Percentiles rank a stretch among this genome's conserved stretches.
phyloP scores from a whole-genome alignment of 768 basidiomycete genomes.

The Panaeolus cyanescens region DNA sequence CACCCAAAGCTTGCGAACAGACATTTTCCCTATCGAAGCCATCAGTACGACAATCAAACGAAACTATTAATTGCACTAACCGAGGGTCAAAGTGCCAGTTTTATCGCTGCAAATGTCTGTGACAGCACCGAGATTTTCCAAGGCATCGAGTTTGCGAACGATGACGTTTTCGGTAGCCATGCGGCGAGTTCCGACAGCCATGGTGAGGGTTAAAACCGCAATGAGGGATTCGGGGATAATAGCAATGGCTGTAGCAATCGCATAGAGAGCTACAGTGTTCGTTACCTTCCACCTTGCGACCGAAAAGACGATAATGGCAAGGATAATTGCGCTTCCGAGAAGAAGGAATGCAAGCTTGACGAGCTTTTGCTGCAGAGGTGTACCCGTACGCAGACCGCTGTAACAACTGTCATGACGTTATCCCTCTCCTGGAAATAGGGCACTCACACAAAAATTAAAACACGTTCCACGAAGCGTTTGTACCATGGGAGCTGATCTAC shows the following conservation, averaged over 20 bases:
- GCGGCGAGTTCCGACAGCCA: constrained; percentile 57
- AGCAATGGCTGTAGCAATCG: constrained; percentile 38
- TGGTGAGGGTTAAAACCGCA: constrained; percentile 56
- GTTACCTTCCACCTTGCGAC: constrained; percentile 32
- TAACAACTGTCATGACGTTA: background rate
- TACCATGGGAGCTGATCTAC: constrained; percentile 22
- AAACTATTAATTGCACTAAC: constrained; percentile 16
- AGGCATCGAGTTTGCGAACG: constrained; percentile 62
- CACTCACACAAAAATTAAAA: constrained; percentile 29
- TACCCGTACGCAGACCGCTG: constrained; percentile 36
- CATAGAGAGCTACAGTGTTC: constrained; percentile 36
- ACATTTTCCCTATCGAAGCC: constrained; percentile 36
- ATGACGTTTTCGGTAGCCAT: constrained; percentile 62
- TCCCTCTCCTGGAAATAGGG: background rate
- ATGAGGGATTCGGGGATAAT: constrained; percentile 45
- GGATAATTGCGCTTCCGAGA: constrained; percentile 34
- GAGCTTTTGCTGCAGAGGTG: constrained; percentile 39
- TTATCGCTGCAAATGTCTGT: constrained; percentile 62
- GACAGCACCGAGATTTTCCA: constrained; percentile 63
- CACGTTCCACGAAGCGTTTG: constrained; percentile 21
- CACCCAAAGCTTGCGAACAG: constrained; percentile 40
- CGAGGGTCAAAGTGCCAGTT: constrained; percentile 59
- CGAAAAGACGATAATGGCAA: constrained; percentile 40
- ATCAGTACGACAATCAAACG: background rate
- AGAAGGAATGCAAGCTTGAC: constrained; percentile 36